phyloP scores from a whole-genome alignment of 306 rosid genomes.

The Malus sylvestris region DNA sequence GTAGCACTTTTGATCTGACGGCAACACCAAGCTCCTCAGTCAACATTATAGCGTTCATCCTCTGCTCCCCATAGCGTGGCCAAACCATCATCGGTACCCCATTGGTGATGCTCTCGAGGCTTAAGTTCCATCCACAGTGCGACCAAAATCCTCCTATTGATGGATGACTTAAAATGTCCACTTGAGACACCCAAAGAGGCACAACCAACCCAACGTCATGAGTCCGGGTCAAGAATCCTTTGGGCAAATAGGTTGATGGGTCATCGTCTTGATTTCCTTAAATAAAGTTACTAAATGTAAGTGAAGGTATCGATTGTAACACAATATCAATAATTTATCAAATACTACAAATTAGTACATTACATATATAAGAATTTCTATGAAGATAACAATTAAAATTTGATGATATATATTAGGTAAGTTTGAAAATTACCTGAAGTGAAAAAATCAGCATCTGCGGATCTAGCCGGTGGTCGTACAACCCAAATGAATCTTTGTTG shows the following conservation, averaged over 20 bases:
- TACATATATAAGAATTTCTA: background rate
- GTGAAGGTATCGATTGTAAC: too few relatives aligned
- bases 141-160: slow-evolving; percentile 40
- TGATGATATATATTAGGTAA: background rate
- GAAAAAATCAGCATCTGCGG: slow-evolving; percentile 20
- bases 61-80: slow-evolving; percentile 60
- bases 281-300: background rate
- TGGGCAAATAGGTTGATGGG: slow-evolving; percentile 25
- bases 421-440: background rate
- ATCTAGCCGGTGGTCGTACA: slow-evolving; percentile 34
- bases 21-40: slow-evolving; percentile 38
- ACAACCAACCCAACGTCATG: slow-evolving; percentile 14
- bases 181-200: slow-evolving; percentile 41
- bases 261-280: background rate
- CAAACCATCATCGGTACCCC: slow-evolving; percentile 49
- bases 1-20: slow-evolving; percentile 2
- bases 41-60: slow-evolving; percentile 38
- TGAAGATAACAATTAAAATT: background rate
- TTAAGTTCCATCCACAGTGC: slow-evolving; percentile 54
- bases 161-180: slow-evolving; percentile 23
- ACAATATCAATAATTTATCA: too few relatives aligned
- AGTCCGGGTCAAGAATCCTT: slow-evolving; percentile 40
- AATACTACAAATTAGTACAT: too few relatives aligned
- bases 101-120: slow-evolving; percentile 36
- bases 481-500: slow-evolving; percentile 58